These are phyloP conservation scores for Triadica sebifera DNA, from an alignment of 345 rosid species.

Conservation along the genomic window DNA sequence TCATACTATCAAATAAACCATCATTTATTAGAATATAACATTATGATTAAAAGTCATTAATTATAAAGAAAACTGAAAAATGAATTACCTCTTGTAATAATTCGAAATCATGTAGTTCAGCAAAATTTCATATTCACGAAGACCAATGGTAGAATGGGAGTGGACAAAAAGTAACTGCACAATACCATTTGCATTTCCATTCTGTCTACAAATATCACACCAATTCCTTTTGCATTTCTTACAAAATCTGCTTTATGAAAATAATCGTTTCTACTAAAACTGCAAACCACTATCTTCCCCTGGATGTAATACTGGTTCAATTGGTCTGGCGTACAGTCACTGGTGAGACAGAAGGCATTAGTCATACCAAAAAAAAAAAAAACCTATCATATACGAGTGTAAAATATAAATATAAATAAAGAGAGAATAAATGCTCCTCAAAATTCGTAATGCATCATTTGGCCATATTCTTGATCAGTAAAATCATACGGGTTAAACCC, in stretches of 20 bases:
- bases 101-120: neutral
- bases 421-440: neutral
- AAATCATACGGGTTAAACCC: neutral
- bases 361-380: neutral
- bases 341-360: neutral
- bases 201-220: neutral
- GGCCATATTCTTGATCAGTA: neutral
- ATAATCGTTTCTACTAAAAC: neutral
- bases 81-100: neutral
- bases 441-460: neutral
- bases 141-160: neutral
- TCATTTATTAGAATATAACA: too few relatives aligned
- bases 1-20: too few relatives aligned
- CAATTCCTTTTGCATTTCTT: neutral
- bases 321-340: neutral
- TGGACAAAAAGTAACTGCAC: neutral
- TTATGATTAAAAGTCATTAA: neutral
- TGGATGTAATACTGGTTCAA: neutral
- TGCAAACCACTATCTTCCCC: neutral
- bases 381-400: too few relatives aligned
- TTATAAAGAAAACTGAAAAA: neutral
- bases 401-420: neutral
- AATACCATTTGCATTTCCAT: too few relatives aligned
- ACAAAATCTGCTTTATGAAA: neutral
- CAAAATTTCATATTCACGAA: neutral